Base-by-base conservation (phyloP, 1,284 basidiomycete genomes). In the Cryptococcus deneoformans region DNA sequence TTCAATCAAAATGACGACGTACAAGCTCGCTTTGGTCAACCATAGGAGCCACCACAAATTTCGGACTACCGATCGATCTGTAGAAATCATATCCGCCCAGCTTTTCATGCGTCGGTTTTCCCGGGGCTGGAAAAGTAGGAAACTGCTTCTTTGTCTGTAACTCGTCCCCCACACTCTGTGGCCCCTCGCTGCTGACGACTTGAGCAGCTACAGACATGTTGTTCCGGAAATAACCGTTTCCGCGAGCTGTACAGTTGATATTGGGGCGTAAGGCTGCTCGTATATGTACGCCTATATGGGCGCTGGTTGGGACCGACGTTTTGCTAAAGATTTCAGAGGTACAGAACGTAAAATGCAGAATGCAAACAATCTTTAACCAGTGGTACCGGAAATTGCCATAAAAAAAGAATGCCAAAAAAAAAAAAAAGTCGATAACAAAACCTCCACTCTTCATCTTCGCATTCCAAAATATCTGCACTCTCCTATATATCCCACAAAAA, bases 21-120 rank as follows among this genome's bases (percentile, higher is more conserved):
- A 93, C 91, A 72, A 98, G 83, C 77, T 98, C 94, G 69, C 89
- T 92, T 79, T 95, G 92, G 76, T 98, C 94, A 0, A 98, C 95
- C 95, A 98, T 98, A 8, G 95, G 94, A 10, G 92, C 95, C 10
- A 97, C 90, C 46, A 98, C 84, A 71, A 85, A 87, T 75, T 89
- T 90, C 8, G 94, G 91, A 65, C 86, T 88, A 6, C 90, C 88
- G 42, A 98, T 80, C 72, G 45, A 88, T 80, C 70, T 85, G 74
- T 93, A 98, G 63, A 97, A 87, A 24, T 91, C 87, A 72, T 89
- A 92, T 3, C 90, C 90, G 6, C 79, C 79, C 2, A 90, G 79
- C 72, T 93, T 95, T 37, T 61, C 29, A 29, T 29, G 29, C 29
- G 3, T 29, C 5, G 29, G 29, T 29, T 29, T 29, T 29, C 29